A percentile compares a stretch with the other conserved stretches of the same genome.
phyloP scores from a whole-genome alignment of 1,139 yeast species.

The Taphrina wiesneri region DNA sequence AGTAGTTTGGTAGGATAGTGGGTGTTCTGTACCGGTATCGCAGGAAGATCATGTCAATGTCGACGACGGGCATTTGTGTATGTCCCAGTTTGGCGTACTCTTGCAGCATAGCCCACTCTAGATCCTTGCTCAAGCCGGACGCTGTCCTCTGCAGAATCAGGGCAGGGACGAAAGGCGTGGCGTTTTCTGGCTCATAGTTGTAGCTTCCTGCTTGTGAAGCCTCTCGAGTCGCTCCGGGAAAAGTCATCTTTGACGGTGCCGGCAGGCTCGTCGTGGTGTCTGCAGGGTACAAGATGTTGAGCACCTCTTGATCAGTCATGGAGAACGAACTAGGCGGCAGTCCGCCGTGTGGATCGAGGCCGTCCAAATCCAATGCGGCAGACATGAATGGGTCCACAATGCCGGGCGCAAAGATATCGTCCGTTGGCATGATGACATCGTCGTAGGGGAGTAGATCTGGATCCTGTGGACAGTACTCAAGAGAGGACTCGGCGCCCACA shows the following conservation, averaged over 20 bases:
- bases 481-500: neutral
- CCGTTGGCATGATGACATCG: neutral
- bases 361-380: conserved; percentile 21
- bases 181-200: neutral
- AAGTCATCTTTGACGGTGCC: neutral
- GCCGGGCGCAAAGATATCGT: neutral
- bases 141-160: neutral
- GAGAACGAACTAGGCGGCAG: conserved; percentile 50
- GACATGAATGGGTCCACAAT: neutral
- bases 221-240: neutral
- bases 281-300: conserved; percentile 50
- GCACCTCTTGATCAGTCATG: conserved; percentile 51
- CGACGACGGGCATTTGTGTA: conserved; percentile 15
- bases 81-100: conserved; percentile 16
- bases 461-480: neutral
- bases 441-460: neutral
- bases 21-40: conserved; percentile 18
- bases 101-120: conserved; percentile 10
- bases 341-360: conserved; percentile 41
- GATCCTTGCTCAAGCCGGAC: conserved; percentile 15
- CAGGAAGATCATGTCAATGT: conserved; percentile 19
- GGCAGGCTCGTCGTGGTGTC: neutral
- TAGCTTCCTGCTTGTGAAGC: neutral
- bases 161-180: neutral
- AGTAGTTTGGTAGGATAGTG: conserved; percentile 9